phyloP scores from a whole-genome alignment of 1,284 basidiomycete genomes.

The Marasmius oreades region DNA sequence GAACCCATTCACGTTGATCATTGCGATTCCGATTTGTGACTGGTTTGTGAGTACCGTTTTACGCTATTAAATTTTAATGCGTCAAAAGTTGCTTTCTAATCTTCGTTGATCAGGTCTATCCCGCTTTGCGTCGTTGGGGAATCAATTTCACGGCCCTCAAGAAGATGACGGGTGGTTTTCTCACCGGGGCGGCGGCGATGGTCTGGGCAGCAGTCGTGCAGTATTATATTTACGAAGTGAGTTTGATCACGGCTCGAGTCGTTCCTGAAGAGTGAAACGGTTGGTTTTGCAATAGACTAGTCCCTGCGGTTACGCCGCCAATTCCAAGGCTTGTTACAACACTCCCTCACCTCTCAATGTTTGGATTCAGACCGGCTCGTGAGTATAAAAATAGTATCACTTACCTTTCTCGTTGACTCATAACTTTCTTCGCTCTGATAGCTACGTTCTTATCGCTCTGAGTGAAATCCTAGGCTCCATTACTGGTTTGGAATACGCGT shows the following conservation, averaged over 20 bases:
- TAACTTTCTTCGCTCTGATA: slow-evolving; percentile 10
- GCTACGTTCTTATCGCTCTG: slow-evolving; percentile 66
- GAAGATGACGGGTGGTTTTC: slow-evolving; percentile 76
- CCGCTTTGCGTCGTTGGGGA: slow-evolving; percentile 57
- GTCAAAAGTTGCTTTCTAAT: too few relatives aligned
- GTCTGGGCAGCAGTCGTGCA: slow-evolving; percentile 67
- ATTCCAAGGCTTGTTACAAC: slow-evolving; percentile 31
- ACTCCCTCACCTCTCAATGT: slow-evolving; percentile 61
- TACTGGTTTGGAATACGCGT: slow-evolving; percentile 87
- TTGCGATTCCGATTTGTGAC: slow-evolving; percentile 68
- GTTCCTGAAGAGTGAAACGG: neutral
- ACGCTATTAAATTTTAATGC: neutral
- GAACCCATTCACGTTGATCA: slow-evolving; percentile 73
- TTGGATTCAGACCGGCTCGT: slow-evolving; percentile 72
- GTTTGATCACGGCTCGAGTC: neutral
- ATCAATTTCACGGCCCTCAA: slow-evolving; percentile 73
- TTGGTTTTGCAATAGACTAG: neutral
- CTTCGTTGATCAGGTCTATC: slow-evolving; percentile 53
- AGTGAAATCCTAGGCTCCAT: slow-evolving; percentile 85
- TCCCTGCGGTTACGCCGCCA: slow-evolving; percentile 36
- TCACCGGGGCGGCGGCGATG: slow-evolving; percentile 58
- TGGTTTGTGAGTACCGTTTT: slow-evolving; percentile 3
- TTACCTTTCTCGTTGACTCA: neutral
- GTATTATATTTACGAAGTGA: slow-evolving; percentile 68
- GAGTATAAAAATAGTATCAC: slow-evolving; percentile 18